Conservation (phyloP, 202 grass and related monocot species). For the Dendrocalamus latiflorus region DNA sequence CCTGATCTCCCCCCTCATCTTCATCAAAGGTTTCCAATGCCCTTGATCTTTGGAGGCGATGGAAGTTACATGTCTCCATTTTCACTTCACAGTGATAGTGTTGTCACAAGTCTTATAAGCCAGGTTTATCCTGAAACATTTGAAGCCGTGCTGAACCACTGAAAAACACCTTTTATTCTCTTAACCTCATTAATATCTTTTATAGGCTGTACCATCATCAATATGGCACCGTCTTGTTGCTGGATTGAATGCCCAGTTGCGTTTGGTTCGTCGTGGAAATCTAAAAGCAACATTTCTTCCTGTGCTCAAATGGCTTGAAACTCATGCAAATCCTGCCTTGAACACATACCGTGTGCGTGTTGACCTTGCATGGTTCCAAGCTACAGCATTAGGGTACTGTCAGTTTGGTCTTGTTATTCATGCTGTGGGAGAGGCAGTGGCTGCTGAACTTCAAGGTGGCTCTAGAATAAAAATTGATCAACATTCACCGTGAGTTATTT, state of each 20-base stretch:
- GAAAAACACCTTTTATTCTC: constrained; percentile 3
- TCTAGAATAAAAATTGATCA: constrained; percentile 44
- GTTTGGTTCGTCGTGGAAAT: constrained; percentile 71
- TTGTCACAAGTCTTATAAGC: constrained; percentile 82
- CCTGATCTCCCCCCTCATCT: constrained; percentile 76
- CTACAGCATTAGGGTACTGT: constrained; percentile 70
- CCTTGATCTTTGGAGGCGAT: constrained; percentile 84
- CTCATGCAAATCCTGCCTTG: constrained; percentile 75
- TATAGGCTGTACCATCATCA: constrained; percentile 68
- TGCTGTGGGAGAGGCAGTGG: constrained; percentile 33
- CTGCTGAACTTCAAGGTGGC: constrained; percentile 42
- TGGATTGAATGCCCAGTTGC: constrained; percentile 83
- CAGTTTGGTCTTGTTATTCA: constrained; percentile 82
- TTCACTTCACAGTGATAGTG: constrained; percentile 93
- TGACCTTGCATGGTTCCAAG: constrained; percentile 88
- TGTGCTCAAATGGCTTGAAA: constrained; percentile 83
- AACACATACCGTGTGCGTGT: constrained; percentile 40
- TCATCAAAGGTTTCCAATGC: constrained; percentile 91
- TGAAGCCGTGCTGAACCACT: constrained; percentile 12
- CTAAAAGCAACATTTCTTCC: constrained; percentile 55
- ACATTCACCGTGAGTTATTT: constrained; percentile 50
- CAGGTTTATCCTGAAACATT: constrained; percentile 54
- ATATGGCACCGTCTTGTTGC: constrained; percentile 96
- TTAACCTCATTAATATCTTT: constrained; percentile 16
- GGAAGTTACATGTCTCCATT: constrained; percentile 97